Evolutionary conservation across 2,329 filamentous ascomycete species (phyloP), one percentile per base, ranked within the genome.

Genomic region (Metarhizium guizhouense): DNA sequence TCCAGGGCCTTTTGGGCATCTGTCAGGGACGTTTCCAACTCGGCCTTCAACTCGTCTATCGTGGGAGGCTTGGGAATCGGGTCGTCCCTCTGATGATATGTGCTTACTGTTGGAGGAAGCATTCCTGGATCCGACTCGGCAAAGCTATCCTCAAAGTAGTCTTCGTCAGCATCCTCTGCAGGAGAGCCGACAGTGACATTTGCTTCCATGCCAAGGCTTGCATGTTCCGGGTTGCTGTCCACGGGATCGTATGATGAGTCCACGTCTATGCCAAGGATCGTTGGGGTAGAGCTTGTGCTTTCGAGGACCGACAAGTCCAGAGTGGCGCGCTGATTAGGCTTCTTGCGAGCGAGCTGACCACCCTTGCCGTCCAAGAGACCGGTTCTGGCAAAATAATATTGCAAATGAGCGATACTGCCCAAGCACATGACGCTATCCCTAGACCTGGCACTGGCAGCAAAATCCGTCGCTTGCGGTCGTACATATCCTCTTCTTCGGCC

Each of bases 321-420:
- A 1, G 81, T 82, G 16, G 75, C 77, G 16, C 74, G 80, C 64
- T 82, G 81, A 59, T 77, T 77, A 61, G 84, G 80, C 65, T 81
- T 85, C 68, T 86, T 87, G 64, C 87, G 87, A 25, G 88, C 86
- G 57, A 95, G 75, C 69, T 95, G 88, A 54, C 84, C 94, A 40
- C 92, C 93, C 69, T 96, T 96, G 56, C 93, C 91, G 67, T 99
- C 94, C 52, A 99, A 75, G 60, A 99, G 74, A 6, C 94, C 94
- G 0, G 94, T 99, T 57, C 94, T 81, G 40, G 94, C 93, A 74
- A 99, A 99, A 73, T 97, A 99, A 74, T 97, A 96, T 72, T 99
- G 94, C 66, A 99, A 77, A 74, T 99, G 94, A 55, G 92, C 90
- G 64, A 99, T 99, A 71, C 92, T 96, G 54, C 94, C 94, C 59